Evolutionary conservation across 169 alveolate genomes (phyloP).

Genomic region (Plasmodium knowlesi): DNA sequence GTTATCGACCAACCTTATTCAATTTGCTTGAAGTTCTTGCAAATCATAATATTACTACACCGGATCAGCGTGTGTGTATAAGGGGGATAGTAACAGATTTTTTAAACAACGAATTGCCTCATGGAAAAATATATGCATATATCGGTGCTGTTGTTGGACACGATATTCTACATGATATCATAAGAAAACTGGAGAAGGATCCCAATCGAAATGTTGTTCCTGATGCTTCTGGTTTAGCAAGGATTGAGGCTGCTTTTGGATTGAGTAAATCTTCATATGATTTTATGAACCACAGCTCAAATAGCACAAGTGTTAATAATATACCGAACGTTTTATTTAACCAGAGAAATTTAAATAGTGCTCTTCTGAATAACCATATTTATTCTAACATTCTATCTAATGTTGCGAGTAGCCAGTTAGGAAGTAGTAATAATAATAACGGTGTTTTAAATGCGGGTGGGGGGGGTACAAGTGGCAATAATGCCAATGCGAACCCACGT

Average conservation of each 20-base stretch:
- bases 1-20: constrained; percentile 89
- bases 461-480: neutral
- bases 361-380: constrained; percentile 81
- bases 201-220: constrained; percentile 87
- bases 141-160: constrained; percentile 92
- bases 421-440: neutral
- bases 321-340: constrained; percentile 85
- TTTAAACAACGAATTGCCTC: constrained; percentile 89
- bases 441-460: neutral
- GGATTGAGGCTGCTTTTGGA: constrained; percentile 89
- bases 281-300: constrained; percentile 42
- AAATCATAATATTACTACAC: constrained; percentile 90
- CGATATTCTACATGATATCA: constrained; percentile 87
- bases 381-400: constrained; percentile 83
- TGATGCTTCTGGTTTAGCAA: constrained; percentile 89
- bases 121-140: constrained; percentile 89
- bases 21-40: constrained; percentile 89
- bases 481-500: neutral
- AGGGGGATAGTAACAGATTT: constrained; percentile 90
- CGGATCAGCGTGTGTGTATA: constrained; percentile 91
- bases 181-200: constrained; percentile 86
- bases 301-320: constrained; percentile 83
- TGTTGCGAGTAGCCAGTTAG: constrained; percentile 82
- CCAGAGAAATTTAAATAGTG: constrained; percentile 85
- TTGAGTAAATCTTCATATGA: constrained; percentile 83